Evolutionary conservation across 140 eudicot genomes (phyloP).

Genomic region (Flaveria floridana): DNA sequence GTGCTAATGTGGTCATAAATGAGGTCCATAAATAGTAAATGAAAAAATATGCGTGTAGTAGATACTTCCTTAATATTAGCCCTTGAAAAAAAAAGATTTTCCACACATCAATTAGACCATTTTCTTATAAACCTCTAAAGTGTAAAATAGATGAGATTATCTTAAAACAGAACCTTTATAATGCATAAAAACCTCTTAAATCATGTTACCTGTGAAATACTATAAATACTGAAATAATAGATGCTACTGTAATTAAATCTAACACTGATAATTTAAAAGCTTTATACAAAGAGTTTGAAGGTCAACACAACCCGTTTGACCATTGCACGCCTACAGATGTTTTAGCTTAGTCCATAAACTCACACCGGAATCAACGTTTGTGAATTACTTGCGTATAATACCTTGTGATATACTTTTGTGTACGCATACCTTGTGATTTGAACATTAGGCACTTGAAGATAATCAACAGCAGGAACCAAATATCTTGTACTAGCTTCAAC

Average conservation of each 20-base stretch:
- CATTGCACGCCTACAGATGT: background rate
- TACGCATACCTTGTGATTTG: conserved; percentile 50
- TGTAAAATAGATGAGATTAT: background rate
- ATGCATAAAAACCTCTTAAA: conserved; percentile 3
- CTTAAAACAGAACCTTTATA: background rate
- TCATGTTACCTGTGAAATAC: background rate
- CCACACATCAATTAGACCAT: background rate
- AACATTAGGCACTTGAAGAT: conserved; percentile 46
- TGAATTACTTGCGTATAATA: background rate
- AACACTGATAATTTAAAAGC: background rate
- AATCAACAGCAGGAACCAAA: conserved; percentile 66
- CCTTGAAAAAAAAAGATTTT: background rate
- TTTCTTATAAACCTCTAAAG: background rate
- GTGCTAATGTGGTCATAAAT: background rate
- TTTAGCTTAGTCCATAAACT: background rate
- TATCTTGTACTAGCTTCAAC: conserved; percentile 65
- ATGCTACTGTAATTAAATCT: background rate
- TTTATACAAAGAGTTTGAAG: background rate
- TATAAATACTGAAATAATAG: background rate
- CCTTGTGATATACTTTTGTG: conserved; percentile 36
- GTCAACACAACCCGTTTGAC: background rate
- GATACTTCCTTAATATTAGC: background rate
- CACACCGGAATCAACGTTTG: background rate
- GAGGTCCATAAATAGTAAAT: no score
- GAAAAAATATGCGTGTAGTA: background rate